Conservation (phyloP, 1,284 basidiomycete genomes). For the Bjerkandera adusta region DNA sequence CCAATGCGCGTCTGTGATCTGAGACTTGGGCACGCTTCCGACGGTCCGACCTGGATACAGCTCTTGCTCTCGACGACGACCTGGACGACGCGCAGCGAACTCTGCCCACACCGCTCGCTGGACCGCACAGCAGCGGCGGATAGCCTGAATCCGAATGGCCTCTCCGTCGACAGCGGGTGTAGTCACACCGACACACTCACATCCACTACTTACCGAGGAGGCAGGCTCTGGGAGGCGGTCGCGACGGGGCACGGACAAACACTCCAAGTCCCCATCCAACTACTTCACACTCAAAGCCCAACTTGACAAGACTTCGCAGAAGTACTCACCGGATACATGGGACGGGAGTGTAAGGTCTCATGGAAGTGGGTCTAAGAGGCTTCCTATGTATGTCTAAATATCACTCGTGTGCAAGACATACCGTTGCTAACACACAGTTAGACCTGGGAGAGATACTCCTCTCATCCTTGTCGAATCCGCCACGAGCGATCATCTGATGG, state of each 20-base stretch:
- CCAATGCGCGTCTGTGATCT: no score
- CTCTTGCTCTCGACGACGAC: no score
- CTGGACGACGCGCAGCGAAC: no score
- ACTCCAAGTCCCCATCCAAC: slow-evolving; percentile 35
- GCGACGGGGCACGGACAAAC: slow-evolving; percentile 30
- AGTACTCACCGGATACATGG: slow-evolving; percentile 37
- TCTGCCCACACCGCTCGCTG: no score
- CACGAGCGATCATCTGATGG: slow-evolving; percentile 21
- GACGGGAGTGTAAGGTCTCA: slow-evolving; percentile 62
- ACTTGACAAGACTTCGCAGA: slow-evolving; percentile 42
- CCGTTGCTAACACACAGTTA: slow-evolving; percentile 6
- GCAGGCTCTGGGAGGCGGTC: slow-evolving; percentile 41
- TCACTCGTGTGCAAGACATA: slow-evolving; percentile 4
- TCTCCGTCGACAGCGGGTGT: slow-evolving; percentile 17
- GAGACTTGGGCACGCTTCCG: no score
- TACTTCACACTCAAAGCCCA: slow-evolving; percentile 64
- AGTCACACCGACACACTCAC: slow-evolving; percentile 62
- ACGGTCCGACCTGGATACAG: no score
- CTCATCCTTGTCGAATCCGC: slow-evolving; percentile 57
- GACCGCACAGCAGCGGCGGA: neutral
- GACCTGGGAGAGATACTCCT: slow-evolving; percentile 33
- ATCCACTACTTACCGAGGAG: slow-evolving; percentile 61
- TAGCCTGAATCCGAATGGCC: slow-evolving; percentile 1
- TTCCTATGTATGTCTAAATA: slow-evolving; percentile 16
- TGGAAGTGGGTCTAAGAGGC: slow-evolving; percentile 37